Evolutionary conservation across 2,329 filamentous ascomycete genomes (phyloP).

Genomic region (Cytospora mali): DNA sequence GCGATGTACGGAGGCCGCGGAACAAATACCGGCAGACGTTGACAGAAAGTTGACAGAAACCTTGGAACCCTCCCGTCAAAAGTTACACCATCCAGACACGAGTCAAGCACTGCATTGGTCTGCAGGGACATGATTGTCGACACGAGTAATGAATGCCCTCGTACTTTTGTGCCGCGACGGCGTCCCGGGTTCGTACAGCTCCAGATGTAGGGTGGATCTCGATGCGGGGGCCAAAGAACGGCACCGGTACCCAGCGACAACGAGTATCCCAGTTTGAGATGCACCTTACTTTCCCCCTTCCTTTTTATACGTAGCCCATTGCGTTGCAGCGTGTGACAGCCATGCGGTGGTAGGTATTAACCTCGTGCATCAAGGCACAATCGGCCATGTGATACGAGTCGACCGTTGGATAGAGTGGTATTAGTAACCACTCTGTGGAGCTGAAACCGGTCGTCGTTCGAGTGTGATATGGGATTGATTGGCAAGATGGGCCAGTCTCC

Average conservation of each 20-base stretch:
- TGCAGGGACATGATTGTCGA: too few species aligned
- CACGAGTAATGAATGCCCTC: neutral
- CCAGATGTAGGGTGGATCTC: too few species aligned
- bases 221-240: neutral
- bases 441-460: neutral
- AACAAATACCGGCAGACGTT: too few species aligned
- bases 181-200: too few species aligned
- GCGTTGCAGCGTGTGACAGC: slow-evolving; percentile 13
- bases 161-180: too few species aligned
- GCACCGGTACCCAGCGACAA: neutral
- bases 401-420: neutral
- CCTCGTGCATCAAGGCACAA: neutral
- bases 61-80: too few species aligned
- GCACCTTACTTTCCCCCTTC: neutral
- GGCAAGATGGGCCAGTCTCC: slow-evolving; percentile 11
- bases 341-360: slow-evolving; percentile 19
- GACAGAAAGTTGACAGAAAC: too few species aligned
- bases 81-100: too few species aligned
- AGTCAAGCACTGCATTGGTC: too few species aligned
- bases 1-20: neutral
- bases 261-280: neutral
- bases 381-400: neutral
- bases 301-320: neutral
- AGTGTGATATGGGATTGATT: slow-evolving; percentile 1
- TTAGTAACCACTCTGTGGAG: neutral